These are phyloP conservation scores for Salix dunnii DNA, from an alignment of 345 rosid genomes.

Conservation along the genomic window DNA sequence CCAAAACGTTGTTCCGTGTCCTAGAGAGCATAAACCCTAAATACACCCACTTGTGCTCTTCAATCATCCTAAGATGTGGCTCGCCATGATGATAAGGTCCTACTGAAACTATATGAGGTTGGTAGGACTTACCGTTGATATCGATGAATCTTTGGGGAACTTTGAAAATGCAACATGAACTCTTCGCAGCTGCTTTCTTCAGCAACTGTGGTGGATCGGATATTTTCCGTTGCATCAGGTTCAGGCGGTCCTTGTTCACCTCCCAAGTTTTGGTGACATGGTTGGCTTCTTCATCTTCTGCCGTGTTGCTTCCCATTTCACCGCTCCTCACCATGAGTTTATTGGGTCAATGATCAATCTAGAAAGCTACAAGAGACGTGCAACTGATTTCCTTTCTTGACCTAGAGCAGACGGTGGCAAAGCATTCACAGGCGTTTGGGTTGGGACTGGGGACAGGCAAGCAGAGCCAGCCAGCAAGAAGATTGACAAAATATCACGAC, in stretches of 20 bases:
- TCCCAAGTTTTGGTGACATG: constrained; percentile 25
- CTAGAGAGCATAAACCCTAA: constrained; percentile 45
- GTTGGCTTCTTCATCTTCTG: constrained; percentile 6
- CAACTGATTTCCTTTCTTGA: not conserved
- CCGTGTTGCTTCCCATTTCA: constrained; percentile 7
- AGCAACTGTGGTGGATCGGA: constrained; percentile 40
- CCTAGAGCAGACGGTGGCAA: not conserved
- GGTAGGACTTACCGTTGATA: constrained; percentile 53
- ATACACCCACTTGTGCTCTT: constrained; percentile 86
- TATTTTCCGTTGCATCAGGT: constrained; percentile 39
- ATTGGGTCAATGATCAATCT: not conserved
- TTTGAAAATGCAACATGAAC: constrained; percentile 48
- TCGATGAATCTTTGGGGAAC: constrained; percentile 44
- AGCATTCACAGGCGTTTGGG: too few species aligned
- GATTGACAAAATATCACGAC: too few species aligned
- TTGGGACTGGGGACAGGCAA: too few species aligned
- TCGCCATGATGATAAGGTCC: constrained; percentile 70
- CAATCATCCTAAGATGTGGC: constrained; percentile 48
- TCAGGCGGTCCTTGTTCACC: constrained; percentile 31
- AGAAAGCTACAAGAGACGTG: not conserved
- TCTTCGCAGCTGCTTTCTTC: constrained; percentile 34
- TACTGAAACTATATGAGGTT: constrained; percentile 64
- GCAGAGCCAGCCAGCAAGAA: too few species aligned
- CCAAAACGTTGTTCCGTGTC: constrained; percentile 18
- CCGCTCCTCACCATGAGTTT: not conserved